Base-by-base conservation (phyloP, 106 monocot genomes). In the Triglochin maritima region DNA sequence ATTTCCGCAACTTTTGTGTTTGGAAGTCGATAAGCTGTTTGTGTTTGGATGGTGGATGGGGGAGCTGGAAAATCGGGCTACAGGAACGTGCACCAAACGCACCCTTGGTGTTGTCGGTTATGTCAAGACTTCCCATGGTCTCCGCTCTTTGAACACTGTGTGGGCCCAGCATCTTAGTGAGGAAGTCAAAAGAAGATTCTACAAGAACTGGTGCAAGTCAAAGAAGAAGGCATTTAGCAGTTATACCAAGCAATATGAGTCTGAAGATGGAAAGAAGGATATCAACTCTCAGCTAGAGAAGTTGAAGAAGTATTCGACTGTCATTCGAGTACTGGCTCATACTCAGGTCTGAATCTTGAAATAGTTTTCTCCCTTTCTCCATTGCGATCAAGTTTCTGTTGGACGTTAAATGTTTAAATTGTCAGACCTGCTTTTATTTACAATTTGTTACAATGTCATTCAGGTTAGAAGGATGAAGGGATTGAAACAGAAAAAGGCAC, bases 111-210 rank as follows among this genome's bases (percentile, higher is more conserved):
- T 85, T 53, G 81, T 85, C 46, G 81, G 70, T 57, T 85, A 81
- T 59, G 71, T 84, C 50, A 84, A 84, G 43, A 84, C 80, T 17
- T 74, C 81, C 44, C 74, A 53, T 7, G 84, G 84, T 10, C 80
- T 84, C 6, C 77, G 81, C n/a, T 53, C 74, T 16, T 53, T 84
- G 57, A 74, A 63, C 44, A 78, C 80, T 63, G 71, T 84, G 11
- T 84, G 83, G 83, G 83, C 83, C 57, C 77, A 77, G 52, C 84
- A 81, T 74, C 67, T 84, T 17, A 81, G 81, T 7, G 78, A 81
- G 71, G 81, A 85, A 51, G 70, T 85, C 16, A 81, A 51, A 57
- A 85, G 81, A 59, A 74, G 84, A 47, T 81, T 84, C 45, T 81
- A 73, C 59, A 81, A 85, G 67, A 78, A 76, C 67, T 85, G 81